Evolutionary conservation across 306 rosid species (phyloP), one percentile per base, ranked within the genome.

Genomic region (Dalbergia cochinchinensis): DNA sequence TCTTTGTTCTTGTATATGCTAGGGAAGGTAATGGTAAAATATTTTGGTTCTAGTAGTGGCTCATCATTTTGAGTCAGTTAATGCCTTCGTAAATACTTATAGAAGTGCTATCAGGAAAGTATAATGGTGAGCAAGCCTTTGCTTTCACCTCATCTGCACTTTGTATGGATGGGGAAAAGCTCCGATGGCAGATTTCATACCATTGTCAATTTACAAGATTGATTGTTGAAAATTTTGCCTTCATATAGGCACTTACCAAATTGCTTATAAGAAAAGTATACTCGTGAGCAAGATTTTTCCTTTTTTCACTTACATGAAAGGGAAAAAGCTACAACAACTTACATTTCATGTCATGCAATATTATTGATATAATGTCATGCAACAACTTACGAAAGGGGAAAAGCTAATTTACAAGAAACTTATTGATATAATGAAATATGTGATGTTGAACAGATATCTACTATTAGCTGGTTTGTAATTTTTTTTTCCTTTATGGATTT

Each of bases 1-100:
- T 10, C 74, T 5, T 44, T 75, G n/a, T 61, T 39, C 48, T 39
- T 65, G 5, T 16, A 31, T 26, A 18, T 77, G 51, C 7, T 35
- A 1, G 35, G 45, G 77, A 16, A 35, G 51, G 22, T 81, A 65
- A 60, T 26, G 55, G 13, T 62, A 41, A 61, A 60, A 19, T 55
- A 51, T 33, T 60, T 78, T 78, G 69, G 79, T 63, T 74, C n/a
- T 58, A 48, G 11, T 50, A 62, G 66, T 62, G 16, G 78, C 35
- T 71, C 19, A 7, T 41, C 55, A 70, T 55, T 65, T 35, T 51
- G 55, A 57, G 44, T 63, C 45, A 64, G 22, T 26, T 82, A 75
- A 50, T 39, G 51, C 65, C 39, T 50, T 68, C 31, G 4, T 5
- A 48, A 42, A 61, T 51, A 50, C 53, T 44, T 71, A 33, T 42